Conservation (phyloP, 805 yeast species). For the Yarrowia sp. region DNA sequence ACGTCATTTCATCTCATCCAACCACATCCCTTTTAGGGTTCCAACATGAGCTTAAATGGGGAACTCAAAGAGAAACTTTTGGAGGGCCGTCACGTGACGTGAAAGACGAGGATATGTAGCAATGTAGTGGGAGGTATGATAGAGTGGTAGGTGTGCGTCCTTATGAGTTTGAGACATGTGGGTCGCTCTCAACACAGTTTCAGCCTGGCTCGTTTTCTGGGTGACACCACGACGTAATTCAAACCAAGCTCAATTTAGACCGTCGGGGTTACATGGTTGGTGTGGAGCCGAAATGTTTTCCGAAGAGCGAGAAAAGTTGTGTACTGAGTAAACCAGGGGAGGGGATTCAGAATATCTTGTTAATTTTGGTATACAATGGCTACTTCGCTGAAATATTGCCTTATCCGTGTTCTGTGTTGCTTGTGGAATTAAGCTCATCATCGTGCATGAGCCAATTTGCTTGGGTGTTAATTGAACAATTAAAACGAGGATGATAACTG, state of each 20-base stretch:
- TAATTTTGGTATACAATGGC: not conserved
- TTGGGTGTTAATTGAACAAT: too few relatives aligned
- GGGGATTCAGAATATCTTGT: not conserved
- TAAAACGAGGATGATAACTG: too few relatives aligned
- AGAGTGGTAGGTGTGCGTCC: too few relatives aligned
- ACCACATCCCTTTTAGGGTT: not conserved
- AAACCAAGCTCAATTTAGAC: not conserved
- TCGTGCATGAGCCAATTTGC: too few relatives aligned
- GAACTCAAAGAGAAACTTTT: not conserved
- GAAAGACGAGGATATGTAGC: not conserved
- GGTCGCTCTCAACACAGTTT: too few relatives aligned
- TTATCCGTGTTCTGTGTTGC: not conserved
- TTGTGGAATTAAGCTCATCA: not conserved
- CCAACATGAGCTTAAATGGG: not conserved
- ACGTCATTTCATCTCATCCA: slow-evolving; percentile 13
- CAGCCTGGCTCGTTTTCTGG: too few relatives aligned
- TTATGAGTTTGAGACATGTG: too few relatives aligned
- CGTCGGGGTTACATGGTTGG: not conserved
- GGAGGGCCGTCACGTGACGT: slow-evolving; percentile 10
- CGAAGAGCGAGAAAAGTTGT: not conserved
- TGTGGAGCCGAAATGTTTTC: not conserved
- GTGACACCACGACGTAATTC: not conserved
- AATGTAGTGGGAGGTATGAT: too few relatives aligned
- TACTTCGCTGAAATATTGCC: not conserved
- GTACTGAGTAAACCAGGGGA: not conserved